phyloP scores from a whole-genome alignment of 345 rosid species.

The Erysimum cheiranthoides region DNA sequence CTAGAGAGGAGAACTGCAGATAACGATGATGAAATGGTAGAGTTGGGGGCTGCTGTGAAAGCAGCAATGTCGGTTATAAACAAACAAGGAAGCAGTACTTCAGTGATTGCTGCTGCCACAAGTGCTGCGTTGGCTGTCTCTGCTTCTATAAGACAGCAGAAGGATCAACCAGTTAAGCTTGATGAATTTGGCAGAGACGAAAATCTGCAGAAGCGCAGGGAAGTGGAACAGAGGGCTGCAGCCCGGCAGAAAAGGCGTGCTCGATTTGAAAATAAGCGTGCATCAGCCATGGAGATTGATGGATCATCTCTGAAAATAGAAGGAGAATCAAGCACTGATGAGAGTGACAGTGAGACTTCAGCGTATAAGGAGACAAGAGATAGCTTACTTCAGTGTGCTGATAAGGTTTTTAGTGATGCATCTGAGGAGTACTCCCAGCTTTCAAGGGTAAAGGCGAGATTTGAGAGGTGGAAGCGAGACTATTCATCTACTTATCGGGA shows the following conservation, averaged over 20 bases:
- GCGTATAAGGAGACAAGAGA: constrained; percentile 79
- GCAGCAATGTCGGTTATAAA: constrained; percentile 72
- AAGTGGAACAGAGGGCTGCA: constrained; percentile 76
- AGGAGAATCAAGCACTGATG: constrained; percentile 98
- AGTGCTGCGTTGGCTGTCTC: constrained; percentile 83
- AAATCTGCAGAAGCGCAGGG: constrained; percentile 88
- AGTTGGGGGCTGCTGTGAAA: constrained; percentile 81
- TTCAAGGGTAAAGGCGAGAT: constrained; percentile 72
- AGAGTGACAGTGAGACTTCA: constrained; percentile 86
- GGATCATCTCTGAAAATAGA: constrained; percentile 67
- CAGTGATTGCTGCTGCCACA: constrained; percentile 67
- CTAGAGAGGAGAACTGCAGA: constrained; percentile 86
- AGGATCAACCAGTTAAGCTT: constrained; percentile 66
- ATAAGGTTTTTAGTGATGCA: constrained; percentile 84
- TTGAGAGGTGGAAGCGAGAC: constrained; percentile 87
- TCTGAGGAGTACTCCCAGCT: constrained; percentile 92
- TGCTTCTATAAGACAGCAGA: constrained; percentile 64
- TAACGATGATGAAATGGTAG: constrained; percentile 83
- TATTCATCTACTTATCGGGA: constrained; percentile 78
- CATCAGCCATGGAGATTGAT: constrained; percentile 73
- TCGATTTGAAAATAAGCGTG: constrained; percentile 70
- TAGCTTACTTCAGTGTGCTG: constrained; percentile 72
- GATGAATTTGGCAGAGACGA: constrained; percentile 97
- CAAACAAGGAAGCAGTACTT: constrained; percentile 65
- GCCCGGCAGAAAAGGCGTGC: constrained; percentile 78